Evolutionary conservation across 768 basidiomycete species (phyloP).

Genomic region (Stropharia rugosoannulata): DNA sequence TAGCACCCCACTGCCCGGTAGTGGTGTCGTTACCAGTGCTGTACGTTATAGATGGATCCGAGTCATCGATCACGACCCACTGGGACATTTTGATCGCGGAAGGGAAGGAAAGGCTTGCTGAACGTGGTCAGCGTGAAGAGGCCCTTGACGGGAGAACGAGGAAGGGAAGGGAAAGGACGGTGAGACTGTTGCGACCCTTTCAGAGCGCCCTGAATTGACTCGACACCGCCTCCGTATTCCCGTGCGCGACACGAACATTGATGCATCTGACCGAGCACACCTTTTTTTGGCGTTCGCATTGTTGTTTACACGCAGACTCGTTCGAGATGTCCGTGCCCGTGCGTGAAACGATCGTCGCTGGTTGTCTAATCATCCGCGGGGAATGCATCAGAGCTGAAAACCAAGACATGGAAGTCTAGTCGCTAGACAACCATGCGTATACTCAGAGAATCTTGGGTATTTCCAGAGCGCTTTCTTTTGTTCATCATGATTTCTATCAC

Average conservation of each 20-base stretch:
- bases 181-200: not conserved
- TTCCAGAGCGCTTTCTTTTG: not conserved
- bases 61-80: slow-evolving; percentile 1
- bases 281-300: no score
- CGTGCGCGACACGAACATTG: no score
- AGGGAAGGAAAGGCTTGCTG: not conserved
- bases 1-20: not conserved
- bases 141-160: not conserved
- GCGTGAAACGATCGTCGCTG: no score
- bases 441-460: not conserved
- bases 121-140: not conserved
- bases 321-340: no score
- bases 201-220: not conserved
- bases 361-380: not conserved
- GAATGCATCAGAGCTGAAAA: not conserved
- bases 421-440: not conserved
- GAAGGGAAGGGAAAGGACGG: not conserved
- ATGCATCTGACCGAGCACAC: no score
- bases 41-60: not conserved
- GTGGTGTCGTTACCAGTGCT: not conserved
- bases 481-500: not conserved
- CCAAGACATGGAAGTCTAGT: no score
- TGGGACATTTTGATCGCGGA: not conserved
- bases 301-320: no score
- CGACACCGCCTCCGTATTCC: not conserved